These are phyloP conservation scores for Jamesozyma lodderae DNA, from an alignment of 805 yeast genomes.

Conservation along the genomic window DNA sequence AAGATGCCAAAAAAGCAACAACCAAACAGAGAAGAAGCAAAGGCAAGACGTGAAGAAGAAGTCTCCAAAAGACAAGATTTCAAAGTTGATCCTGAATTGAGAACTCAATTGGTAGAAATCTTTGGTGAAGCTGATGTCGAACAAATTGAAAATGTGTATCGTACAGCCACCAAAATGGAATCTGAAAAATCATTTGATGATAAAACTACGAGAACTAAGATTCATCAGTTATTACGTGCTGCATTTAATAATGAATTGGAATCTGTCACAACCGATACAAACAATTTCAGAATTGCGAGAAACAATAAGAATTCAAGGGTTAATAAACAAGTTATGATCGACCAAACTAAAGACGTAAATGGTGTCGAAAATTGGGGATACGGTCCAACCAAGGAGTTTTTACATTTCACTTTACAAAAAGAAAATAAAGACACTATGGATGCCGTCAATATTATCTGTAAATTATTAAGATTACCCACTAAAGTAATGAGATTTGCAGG, in stretches of 20 bases:
- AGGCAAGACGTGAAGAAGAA: slow-evolving; percentile 27
- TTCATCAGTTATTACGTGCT: slow-evolving; percentile 69
- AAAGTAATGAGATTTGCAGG: slow-evolving; percentile 78
- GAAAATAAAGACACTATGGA: slow-evolving; percentile 98
- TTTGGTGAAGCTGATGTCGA: slow-evolving; percentile 56
- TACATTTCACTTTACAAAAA: slow-evolving; percentile 77
- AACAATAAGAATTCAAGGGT: slow-evolving; percentile 37
- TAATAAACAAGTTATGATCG: slow-evolving; percentile 31
- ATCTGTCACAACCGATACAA: slow-evolving; percentile 61
- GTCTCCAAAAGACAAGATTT: slow-evolving; percentile 30
- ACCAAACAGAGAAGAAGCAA: slow-evolving; percentile 34
- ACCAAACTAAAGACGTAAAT: slow-evolving; percentile 33
- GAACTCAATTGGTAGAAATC: slow-evolving; percentile 38
- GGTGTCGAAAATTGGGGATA: slow-evolving; percentile 60
- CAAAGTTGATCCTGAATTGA: slow-evolving; percentile 39
- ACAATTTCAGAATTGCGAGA: slow-evolving; percentile 55
- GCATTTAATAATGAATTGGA: slow-evolving; percentile 72
- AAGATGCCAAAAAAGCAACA: slow-evolving; percentile 42
- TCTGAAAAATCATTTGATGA: slow-evolving; percentile 51
- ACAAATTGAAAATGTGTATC: slow-evolving; percentile 45
- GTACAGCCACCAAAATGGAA: slow-evolving; percentile 48
- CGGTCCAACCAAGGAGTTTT: slow-evolving; percentile 59
- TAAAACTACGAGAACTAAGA: slow-evolving; percentile 62
- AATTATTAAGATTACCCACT: slow-evolving; percentile 65
- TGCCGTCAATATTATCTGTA: slow-evolving; percentile 66